Conservation (phyloP, 2,329 filamentous ascomycete genomes). For the Nigrospora osmanthi region DNA sequence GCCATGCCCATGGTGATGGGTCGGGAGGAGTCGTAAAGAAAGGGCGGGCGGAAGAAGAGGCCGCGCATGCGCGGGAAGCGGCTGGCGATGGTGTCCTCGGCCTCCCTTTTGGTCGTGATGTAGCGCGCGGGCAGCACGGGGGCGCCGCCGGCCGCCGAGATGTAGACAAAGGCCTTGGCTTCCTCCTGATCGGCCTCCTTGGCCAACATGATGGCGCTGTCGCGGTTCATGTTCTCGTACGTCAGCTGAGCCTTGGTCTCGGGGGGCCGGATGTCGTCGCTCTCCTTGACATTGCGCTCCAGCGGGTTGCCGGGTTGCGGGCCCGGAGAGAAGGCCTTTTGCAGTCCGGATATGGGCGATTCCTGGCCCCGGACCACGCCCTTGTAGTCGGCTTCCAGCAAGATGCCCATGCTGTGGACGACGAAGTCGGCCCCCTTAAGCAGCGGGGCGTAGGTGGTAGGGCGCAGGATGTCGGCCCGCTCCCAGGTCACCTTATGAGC, state of each 20-base stretch:
- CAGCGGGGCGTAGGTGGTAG: slow-evolving; percentile 68
- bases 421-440: slow-evolving; percentile 75
- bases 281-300: slow-evolving; percentile 35
- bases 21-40: slow-evolving; percentile 81
- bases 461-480: slow-evolving; percentile 78
- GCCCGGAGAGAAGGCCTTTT: slow-evolving; percentile 65
- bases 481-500: slow-evolving; percentile 79
- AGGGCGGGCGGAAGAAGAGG: slow-evolving; percentile 77
- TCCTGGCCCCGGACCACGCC: slow-evolving; percentile 78
- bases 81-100: slow-evolving; percentile 67
- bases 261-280: slow-evolving; percentile 54
- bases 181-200: slow-evolving; percentile 61
- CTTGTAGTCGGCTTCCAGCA: slow-evolving; percentile 97
- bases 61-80: slow-evolving; percentile 69
- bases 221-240: slow-evolving; percentile 96
- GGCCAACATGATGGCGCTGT: slow-evolving; percentile 76
- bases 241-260: slow-evolving; percentile 72
- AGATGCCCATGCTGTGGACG: slow-evolving; percentile 91
- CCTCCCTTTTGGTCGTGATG: slow-evolving; percentile 85
- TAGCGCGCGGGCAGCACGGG: slow-evolving; percentile 80
- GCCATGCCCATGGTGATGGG: slow-evolving; percentile 81
- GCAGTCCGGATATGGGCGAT: slow-evolving; percentile 69
- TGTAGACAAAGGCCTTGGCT: slow-evolving; percentile 70
- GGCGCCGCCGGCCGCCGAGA: slow-evolving; percentile 81
- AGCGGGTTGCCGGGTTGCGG: slow-evolving; percentile 62